Evolutionary conservation across 2,329 filamentous ascomycete species (phyloP), one percentile per base, ranked within the genome.

Genomic region (Aspergillus jensenii): DNA sequence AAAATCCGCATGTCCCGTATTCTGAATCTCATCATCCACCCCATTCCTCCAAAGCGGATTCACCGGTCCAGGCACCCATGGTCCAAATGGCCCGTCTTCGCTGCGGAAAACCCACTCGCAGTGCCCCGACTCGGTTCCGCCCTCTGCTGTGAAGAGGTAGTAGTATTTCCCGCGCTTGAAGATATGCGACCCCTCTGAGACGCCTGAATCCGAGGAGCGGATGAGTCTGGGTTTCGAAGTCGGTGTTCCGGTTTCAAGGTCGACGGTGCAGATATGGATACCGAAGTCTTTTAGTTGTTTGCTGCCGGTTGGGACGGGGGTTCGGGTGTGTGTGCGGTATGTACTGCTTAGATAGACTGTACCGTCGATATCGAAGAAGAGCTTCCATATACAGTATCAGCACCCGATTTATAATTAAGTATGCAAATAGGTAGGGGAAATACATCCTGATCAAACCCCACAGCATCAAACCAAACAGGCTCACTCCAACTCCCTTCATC

Each of bases 51-150:
- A 72, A 43, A 89, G 78, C 46, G 85, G 78, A 55, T 85, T 84
- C 47, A 82, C 72, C 0, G 85, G 84, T 39, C 86, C 84, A 1
- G 79, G 69, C 63, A 87, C 82, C 71, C 87, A 90, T 0, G 86
- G 86, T 0, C 87, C 87, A 76, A 83, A 86, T 68, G 68, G 80
- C 64, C 54, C 76, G 67, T 6, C 80, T 76, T 52, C 82, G 77
- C 59, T 86, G 74, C 82, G 77, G 52, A 76, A 73, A 3, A 89
- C 78, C 27, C 85, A 88, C 64, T 81, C 82, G 3, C 84, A 82
- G 63, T 89, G 87, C 0, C 82, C 78, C 59, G 84, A 85, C 5
- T 81, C 85, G 0, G 82, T 85, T 3, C 83, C 82, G 39, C 81
- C 81, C 68, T 85, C 82, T 0, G 82, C 81, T 0, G 79, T 79